Percentiles rank a stretch among this genome's conserved stretches.
phyloP scores from a whole-genome alignment of 257 asterid species.

The Henckelia pumila region DNA sequence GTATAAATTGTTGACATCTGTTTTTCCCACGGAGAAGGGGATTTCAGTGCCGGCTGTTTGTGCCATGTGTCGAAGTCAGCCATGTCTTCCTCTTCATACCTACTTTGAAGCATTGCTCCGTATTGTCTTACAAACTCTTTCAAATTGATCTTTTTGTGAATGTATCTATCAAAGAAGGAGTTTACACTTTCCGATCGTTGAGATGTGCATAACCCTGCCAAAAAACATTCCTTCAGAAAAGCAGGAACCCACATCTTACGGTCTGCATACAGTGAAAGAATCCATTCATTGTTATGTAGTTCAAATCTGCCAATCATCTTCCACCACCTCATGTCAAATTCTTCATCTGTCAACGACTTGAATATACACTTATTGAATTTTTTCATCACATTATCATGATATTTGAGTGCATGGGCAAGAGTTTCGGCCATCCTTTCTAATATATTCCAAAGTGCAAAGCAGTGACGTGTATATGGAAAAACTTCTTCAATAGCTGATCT shows the following conservation, averaged over 20 bases:
- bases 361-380: slow-evolving; percentile 84
- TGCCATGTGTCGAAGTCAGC: slow-evolving; percentile 95
- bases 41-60: slow-evolving; percentile 94
- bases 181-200: slow-evolving; percentile 79
- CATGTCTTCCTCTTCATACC: slow-evolving; percentile 90
- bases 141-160: slow-evolving; percentile 74
- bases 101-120: slow-evolving; percentile 69
- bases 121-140: slow-evolving; percentile 90
- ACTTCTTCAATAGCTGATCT: slow-evolving; percentile 72
- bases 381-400: slow-evolving; percentile 57
- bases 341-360: slow-evolving; percentile 80
- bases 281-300: slow-evolving; percentile 89
- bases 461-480: slow-evolving; percentile 67
- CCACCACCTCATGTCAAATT: slow-evolving; percentile 98
- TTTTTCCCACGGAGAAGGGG: slow-evolving; percentile 99
- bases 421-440: slow-evolving; percentile 66
- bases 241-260: slow-evolving; percentile 85
- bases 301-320: slow-evolving; percentile 89
- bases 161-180: slow-evolving; percentile 80
- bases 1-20: slow-evolving; percentile 91
- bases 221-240: slow-evolving; percentile 65
- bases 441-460: slow-evolving; percentile 89
- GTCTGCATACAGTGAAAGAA: slow-evolving; percentile 73
- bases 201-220: slow-evolving; percentile 78
- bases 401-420: slow-evolving; percentile 63